phyloP scores from a whole-genome alignment of 192 early-diverging fungal genomes.

The Backusella tarrabulga region DNA sequence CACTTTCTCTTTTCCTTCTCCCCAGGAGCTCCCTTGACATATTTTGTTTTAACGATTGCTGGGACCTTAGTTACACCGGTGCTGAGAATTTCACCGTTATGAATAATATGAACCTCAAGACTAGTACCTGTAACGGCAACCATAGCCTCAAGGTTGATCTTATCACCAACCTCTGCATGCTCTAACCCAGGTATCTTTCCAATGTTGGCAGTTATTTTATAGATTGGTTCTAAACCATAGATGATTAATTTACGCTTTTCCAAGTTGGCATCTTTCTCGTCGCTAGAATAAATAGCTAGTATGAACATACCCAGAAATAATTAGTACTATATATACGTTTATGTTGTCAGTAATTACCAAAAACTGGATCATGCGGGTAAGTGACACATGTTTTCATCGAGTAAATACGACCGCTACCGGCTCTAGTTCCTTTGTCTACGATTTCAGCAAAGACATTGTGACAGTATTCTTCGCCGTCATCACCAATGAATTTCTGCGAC shows the following conservation, averaged over 20 bases:
- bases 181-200: neutral
- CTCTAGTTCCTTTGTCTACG: neutral
- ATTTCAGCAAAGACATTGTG: neutral
- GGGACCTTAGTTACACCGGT: neutral
- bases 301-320: neutral
- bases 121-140: neutral
- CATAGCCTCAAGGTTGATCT: neutral
- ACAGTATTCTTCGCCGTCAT: neutral
- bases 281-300: neutral
- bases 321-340: neutral
- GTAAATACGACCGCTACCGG: neutral
- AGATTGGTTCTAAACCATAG: neutral
- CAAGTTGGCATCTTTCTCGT: neutral
- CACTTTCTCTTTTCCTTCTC: neutral
- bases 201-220: neutral
- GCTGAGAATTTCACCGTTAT: neutral
- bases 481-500: neutral
- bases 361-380: neutral
- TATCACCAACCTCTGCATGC: neutral
- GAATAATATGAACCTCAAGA: neutral
- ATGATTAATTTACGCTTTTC: neutral
- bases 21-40: neutral
- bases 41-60: neutral
- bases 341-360: neutral
- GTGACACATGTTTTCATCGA: neutral